Base-by-base conservation (phyloP, 768 basidiomycete species). In the Suillus ampliporus region DNA sequence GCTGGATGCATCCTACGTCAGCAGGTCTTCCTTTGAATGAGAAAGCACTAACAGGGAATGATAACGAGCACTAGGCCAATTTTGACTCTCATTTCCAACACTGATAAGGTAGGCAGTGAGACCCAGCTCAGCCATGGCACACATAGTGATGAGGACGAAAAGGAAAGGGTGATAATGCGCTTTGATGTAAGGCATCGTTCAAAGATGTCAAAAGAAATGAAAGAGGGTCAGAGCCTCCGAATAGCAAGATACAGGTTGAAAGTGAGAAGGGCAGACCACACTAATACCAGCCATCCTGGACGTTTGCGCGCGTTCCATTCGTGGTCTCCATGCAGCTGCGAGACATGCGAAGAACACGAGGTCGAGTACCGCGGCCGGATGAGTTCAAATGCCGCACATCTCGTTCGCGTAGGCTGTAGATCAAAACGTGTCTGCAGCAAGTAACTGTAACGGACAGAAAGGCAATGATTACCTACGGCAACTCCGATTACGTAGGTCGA, bases 91-190 rank as follows among this genome's bases (percentile, higher is more conserved):
- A 71, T 88, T 89, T 23, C 89, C 89, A 6, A 84, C 82, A 62
- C 83, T 86, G 70, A 93, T 84, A 70, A 93, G 78, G 75, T 89
- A 93, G 26, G 88, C 85, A 19, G 89, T 86, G 58, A 94, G 84
- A 57, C 88, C 89, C 58, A 92, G 82, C 74, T 93, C 90, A 21
- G 89, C 86, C 72, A 90, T 80, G 28, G 86, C 89, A 52, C 82
- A 84, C 48, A 89, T 78, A 9, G 86, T 82, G 78, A 93, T 89
- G 70, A 91, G 76, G 13, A 81, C 74, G 65, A 89, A 89, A 46
- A 88, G 76, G 64, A 87, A 81, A 2, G 87, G 87, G 63, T 88
- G 86, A 63, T 87, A 88, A 66, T 83, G 80, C 7, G 83, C 79
- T 70, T 82, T 81, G 67, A 82, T 73, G 63, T 77, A 78, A 41